phyloP scores from a whole-genome alignment of 345 rosid species.

The Ceriops zippeliana region DNA sequence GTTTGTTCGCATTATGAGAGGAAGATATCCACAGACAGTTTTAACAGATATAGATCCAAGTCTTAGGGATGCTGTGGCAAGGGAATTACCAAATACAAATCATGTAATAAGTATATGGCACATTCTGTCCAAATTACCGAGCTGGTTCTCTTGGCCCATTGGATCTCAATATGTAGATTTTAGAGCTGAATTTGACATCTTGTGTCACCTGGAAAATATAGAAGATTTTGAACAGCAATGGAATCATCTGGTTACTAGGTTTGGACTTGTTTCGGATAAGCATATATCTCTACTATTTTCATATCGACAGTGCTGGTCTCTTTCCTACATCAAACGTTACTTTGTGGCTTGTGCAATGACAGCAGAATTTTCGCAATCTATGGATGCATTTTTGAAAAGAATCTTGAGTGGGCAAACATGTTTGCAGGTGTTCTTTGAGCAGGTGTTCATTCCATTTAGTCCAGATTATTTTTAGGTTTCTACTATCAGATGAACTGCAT shows the following conservation, averaged over 20 bases:
- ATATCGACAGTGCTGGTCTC: conserved; percentile 61
- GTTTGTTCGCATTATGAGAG: conserved; percentile 77
- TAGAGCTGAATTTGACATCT: conserved; percentile 59
- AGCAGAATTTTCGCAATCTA: conserved; percentile 55
- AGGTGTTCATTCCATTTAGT: conserved; percentile 39
- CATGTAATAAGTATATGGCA: conserved; percentile 69
- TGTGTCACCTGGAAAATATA: conserved; percentile 50
- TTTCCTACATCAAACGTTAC: conserved; percentile 53
- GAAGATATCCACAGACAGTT: conserved; percentile 72
- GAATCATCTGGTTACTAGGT: conserved; percentile 63
- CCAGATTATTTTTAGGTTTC: not conserved
- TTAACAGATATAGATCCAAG: conserved; percentile 77
- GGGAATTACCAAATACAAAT: conserved; percentile 73
- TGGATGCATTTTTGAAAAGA: conserved; percentile 56
- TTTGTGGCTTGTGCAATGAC: conserved; percentile 72
- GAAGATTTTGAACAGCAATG: conserved; percentile 85
- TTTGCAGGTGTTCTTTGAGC: conserved; percentile 72
- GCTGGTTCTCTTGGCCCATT: conserved; percentile 76
- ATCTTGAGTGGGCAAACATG: conserved; percentile 55
- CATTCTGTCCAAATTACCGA: conserved; percentile 64
- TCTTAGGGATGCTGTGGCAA: conserved; percentile 70
- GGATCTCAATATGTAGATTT: conserved; percentile 74
- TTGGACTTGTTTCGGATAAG: conserved; percentile 74
- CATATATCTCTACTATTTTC: conserved; percentile 72
- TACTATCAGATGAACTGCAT: not conserved